Base-by-base conservation (phyloP, 2,329 filamentous ascomycete genomes). In the Claviceps digitariae region DNA sequence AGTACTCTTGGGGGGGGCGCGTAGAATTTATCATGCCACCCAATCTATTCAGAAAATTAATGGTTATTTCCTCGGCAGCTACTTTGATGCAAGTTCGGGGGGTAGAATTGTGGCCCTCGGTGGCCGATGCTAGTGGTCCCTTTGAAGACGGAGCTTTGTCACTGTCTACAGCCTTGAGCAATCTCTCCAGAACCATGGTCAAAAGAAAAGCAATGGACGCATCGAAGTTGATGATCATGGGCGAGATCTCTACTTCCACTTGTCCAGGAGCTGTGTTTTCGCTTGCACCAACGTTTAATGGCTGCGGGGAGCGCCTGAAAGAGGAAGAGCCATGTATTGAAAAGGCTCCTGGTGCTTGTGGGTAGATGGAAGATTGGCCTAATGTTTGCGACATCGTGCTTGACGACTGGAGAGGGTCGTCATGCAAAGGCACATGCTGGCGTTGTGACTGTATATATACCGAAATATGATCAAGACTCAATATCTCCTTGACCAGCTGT, bases 271-370 rank as follows among this genome's bases (percentile, higher is more conserved):
- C 17, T 15, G 25, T 29, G 4, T 23, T 10, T n/a, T 52, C 52
- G 41, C n/a, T 27, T 17, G 49, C 40, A 2, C 52, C 53, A 6
- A 44, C n/a, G 17, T 25, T 13, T 9, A 41, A 13, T 3, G 49
- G 17, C 27, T 48, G 45, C 20, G 45, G 29, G 46, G 7, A 10
- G 25, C 34, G 17, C 15, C 48, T 36, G 40, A 54, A 13, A n/a
- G 53, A 34, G 7, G 51, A 36, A 15, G 54, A 52, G 48, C 20
- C 20, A 38, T 45, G 25, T 2, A 78, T 67, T 0, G 81, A 84
- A 62, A 84, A 84, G 2, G 81, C 74, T 0, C 81, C 82, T 1
- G 81, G 81, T 3, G 83, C 63, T 59, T 81, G 72, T 0, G 74
- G 73, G n/a, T 71, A 71, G 12, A 70, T 56, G 1, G 74, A 76